phyloP scores from a whole-genome alignment of 2,329 filamentous ascomycete species.

The Fusarium sulawesiense region DNA sequence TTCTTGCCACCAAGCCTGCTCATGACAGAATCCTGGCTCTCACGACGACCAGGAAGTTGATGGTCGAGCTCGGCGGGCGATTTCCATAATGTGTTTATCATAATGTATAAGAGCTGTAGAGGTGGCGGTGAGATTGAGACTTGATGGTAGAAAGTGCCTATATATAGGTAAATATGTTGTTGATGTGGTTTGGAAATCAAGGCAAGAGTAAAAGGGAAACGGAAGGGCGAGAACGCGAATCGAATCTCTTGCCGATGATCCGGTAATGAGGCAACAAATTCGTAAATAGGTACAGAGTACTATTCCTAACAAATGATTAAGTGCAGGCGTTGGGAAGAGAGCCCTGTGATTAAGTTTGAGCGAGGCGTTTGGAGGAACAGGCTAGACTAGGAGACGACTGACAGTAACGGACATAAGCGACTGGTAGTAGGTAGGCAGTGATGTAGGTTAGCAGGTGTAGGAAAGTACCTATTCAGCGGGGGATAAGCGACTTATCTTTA shows the following conservation, averaged over 20 bases:
- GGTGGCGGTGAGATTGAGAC: not conserved
- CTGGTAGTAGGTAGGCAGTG: not conserved
- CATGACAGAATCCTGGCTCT: conserved; percentile 38
- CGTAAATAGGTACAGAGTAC: not conserved
- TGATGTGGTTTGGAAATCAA: not conserved
- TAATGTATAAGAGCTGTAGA: conserved; percentile 15
- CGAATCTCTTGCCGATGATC: conserved; percentile 13
- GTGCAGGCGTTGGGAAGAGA: not conserved
- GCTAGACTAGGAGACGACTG: not conserved
- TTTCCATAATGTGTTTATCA: conserved; percentile 43
- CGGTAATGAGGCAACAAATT: conserved; percentile 1
- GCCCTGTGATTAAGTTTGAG: conserved; percentile 28
- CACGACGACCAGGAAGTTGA: conserved; percentile 24
- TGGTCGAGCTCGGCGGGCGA: conserved; percentile 41
- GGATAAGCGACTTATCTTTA: conserved; percentile 20
- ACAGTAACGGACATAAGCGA: not conserved
- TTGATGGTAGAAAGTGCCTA: not conserved
- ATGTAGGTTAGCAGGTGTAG: not conserved
- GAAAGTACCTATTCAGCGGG: not conserved
- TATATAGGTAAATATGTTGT: conserved; percentile 14
- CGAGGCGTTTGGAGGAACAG: conserved; percentile 25
- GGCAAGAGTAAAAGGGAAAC: conserved; percentile 3
- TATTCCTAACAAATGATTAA: conserved; percentile 5
- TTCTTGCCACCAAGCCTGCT: conserved; percentile 42
- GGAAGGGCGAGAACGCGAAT: not conserved